Evolutionary conservation across 495 filamentous ascomycete species (phyloP).

Genomic region (Neurospora sp.): DNA sequence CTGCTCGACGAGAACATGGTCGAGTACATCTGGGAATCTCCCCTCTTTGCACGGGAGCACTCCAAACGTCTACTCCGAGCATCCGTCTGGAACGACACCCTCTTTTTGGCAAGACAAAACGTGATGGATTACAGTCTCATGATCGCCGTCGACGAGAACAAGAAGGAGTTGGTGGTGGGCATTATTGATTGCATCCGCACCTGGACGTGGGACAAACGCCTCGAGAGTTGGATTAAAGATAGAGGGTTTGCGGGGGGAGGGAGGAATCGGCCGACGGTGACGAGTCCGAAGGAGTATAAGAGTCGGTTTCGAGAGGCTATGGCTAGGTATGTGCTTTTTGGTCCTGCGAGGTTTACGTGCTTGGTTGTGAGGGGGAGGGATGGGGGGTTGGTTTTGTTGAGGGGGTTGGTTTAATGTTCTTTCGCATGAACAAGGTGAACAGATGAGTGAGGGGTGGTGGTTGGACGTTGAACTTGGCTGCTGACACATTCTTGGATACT

Average conservation of each 20-base stretch:
- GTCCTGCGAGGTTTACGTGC: not conserved
- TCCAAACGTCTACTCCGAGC: conserved; percentile 79
- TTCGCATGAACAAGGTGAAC: not conserved
- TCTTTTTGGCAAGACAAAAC: conserved; percentile 83
- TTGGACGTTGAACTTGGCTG: not conserved
- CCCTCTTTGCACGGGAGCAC: conserved; percentile 87
- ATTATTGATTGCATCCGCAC: conserved; percentile 98
- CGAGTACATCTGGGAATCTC: conserved; percentile 96
- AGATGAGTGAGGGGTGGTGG: not conserved
- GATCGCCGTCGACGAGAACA: conserved; percentile 88
- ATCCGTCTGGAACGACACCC: conserved; percentile 91
- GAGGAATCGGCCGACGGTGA: conserved; percentile 88
- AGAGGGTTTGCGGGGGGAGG: conserved; percentile 76
- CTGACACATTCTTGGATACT: not conserved
- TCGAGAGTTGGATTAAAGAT: conserved; percentile 98
- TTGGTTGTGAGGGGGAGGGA: not conserved
- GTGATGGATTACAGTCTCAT: conserved; percentile 99
- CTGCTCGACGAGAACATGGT: conserved; percentile 99
- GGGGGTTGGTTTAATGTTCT: not conserved
- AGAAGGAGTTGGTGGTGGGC: conserved; percentile 86
- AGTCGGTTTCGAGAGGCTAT: conserved; percentile 93
- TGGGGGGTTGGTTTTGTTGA: not conserved
- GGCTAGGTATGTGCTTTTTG: conserved; percentile 69
- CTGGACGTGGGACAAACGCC: conserved; percentile 98
- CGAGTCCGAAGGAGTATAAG: conserved; percentile 95